Base-by-base conservation (phyloP, 176 grass and related monocot genomes). In the Musa itinerans region DNA sequence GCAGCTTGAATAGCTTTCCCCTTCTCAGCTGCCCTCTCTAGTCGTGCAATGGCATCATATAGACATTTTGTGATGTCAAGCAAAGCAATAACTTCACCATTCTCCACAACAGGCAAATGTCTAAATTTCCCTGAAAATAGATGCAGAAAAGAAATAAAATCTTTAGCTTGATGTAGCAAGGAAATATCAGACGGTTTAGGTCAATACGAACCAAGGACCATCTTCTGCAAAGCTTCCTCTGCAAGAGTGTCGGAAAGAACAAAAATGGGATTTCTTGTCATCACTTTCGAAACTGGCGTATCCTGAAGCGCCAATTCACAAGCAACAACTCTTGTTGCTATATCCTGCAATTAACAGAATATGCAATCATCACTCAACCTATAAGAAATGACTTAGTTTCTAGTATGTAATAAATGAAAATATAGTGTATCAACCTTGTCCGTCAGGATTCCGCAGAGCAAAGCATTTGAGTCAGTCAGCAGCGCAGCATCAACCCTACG, bases 41-140 rank as follows among this genome's bases (percentile, higher is more conserved):
- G 17, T 63, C 59, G 14, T 8, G 59, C 17, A 8, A 63, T 63
- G 16, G 59, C 19, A 9, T 20, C 19, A 22, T 63, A 63, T 20
- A 63, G n/a, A 9, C 9, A 63, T 68, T 92, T 92, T 68, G 84
- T 81, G 25, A 96, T 96, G 81, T 96, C 89, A 58, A 96, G 82
- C 69, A 92, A 83, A 63, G 92, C 92, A 68, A 96, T 81, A 14
- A 96, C 92, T 75, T 92, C 92, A 48, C 92, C 92, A 65, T 92
- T 96, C 69, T 96, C 92, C 80, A 96, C 92, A 78, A 96, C 89
- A 14, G 89, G 86, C 43, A 96, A 61, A 76, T 96, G 92, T 64
- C 89, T 85, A 67, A 96, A 96, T 73, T 92, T 92, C 13, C 92
- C 90, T 93, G 82, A 59, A 73, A 73, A 15, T 26, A 53, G 26